Evolutionary conservation across 106 monocot genomes (phyloP).

Genomic region (Triglochin maritima): DNA sequence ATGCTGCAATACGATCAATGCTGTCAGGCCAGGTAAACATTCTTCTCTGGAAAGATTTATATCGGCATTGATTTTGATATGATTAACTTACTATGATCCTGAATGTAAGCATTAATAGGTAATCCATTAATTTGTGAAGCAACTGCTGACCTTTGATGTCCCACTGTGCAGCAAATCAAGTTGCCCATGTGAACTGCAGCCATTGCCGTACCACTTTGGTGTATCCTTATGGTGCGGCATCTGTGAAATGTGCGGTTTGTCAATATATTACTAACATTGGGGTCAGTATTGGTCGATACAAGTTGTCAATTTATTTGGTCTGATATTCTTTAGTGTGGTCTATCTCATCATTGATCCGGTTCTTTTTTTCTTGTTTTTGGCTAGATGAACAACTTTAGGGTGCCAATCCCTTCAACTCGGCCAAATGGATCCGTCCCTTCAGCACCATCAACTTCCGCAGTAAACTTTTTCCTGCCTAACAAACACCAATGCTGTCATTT

Average conservation of each 20-base stretch:
- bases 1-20: conserved; percentile 52
- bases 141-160: background rate
- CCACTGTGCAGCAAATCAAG: conserved; percentile 8
- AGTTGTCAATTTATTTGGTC: no score
- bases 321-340: no score
- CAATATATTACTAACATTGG: conserved; percentile 43
- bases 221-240: conserved; percentile 59
- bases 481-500: no score
- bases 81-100: background rate
- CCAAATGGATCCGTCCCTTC: conserved; percentile 24
- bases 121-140: background rate
- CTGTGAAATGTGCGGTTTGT: conserved; percentile 54
- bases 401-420: conserved; percentile 20
- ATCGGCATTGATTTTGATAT: background rate
- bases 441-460: conserved; percentile 26
- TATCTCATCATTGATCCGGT: background rate
- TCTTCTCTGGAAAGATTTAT: background rate
- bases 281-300: conserved; percentile 8
- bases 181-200: conserved; percentile 54
- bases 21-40: conserved; percentile 35
- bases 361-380: background rate
- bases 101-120: background rate
- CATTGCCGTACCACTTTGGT: conserved; percentile 43
- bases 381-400: conserved; percentile 12
- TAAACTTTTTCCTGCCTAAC: conserved; percentile 11